Base-by-base conservation (phyloP, 2,329 filamentous ascomycete genomes). In the Penicillium sp. region DNA sequence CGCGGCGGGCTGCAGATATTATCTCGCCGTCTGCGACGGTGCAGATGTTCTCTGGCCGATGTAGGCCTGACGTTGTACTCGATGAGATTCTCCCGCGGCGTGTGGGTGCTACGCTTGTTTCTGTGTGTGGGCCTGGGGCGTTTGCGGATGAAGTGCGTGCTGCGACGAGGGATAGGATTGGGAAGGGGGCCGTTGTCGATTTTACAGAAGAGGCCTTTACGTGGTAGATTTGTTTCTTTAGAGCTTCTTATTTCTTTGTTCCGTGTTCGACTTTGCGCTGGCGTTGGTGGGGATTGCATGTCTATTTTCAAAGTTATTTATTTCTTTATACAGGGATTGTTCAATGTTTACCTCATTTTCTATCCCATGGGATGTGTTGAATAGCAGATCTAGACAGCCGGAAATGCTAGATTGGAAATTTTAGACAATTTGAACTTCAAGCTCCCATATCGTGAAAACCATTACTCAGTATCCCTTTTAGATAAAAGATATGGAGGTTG, bases 201-300 rank as follows among this genome's bases (percentile, higher is more conserved):
- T 85, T 86, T 68, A 76, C 82, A 18, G 84, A 87, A 65, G 84
- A 87, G 71, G 81, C 81, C 35, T 87, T 86, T 69, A 85, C 82
- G 1, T 86, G 84, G 74, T 86, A 66, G 57, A 51, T 27, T 25
- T 44, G 30, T 16, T 51, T 38, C 39, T 50, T 20, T n/a, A 25
- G 14, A 9, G 9, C n/a, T 50, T 44, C 16, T n/a, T 22, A 5
- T 18, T 20, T 40, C 22, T 7, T 30, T 20, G 7, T 44, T 27
- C 9, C 24, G 9, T 39, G 22, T 14, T 39, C n/a, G 6, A 24
- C 33, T 36, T 41, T 27, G 20, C 38, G 38, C 24, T 40, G 38
- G 38, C 20, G 38, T 24, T 6, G 11, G 24, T 40, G 38, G 38
- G 13, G 38, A n/a, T 36, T 36, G 10, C 22, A 22, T 25, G 38